phyloP scores from a whole-genome alignment of 2,329 filamentous ascomycete species.

The Dactylellina cionopaga region DNA sequence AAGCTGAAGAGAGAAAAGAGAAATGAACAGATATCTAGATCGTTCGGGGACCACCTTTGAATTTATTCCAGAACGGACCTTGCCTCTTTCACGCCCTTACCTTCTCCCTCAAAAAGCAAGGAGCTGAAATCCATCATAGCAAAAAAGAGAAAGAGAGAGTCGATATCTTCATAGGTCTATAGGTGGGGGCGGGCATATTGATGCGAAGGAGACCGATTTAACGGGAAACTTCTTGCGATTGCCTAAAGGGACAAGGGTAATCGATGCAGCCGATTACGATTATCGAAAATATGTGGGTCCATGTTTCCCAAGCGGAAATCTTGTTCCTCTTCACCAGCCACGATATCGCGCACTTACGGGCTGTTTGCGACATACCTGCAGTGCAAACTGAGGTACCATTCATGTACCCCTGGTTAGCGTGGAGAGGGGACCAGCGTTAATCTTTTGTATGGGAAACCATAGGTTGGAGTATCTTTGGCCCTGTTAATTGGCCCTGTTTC shows the following conservation, averaged over 20 bases:
- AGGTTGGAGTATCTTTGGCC: neutral
- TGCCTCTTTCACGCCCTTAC: neutral
- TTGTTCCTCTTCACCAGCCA: conserved; percentile 33
- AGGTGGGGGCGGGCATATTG: conserved; percentile 22
- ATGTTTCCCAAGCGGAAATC: conserved; percentile 1
- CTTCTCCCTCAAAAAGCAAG: conserved; percentile 5
- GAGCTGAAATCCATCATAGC: neutral
- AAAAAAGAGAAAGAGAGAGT: too few species aligned
- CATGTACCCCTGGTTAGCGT: neutral
- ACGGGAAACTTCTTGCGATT: conserved; percentile 29
- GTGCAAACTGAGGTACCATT: neutral
- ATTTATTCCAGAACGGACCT: conserved; percentile 2
- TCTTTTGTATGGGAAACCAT: too few species aligned
- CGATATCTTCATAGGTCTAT: too few species aligned
- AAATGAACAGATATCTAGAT: too few species aligned
- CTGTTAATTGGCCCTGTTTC: conserved; percentile 10
- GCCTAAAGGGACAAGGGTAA: conserved; percentile 31
- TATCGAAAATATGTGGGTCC: conserved; percentile 15
- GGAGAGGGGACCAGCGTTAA: neutral
- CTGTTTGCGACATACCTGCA: conserved; percentile 49
- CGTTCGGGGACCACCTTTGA: too few species aligned
- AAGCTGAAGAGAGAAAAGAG: too few species aligned
- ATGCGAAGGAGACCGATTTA: neutral
- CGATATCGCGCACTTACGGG: conserved; percentile 31
- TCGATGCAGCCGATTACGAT: conserved; percentile 4